Evolutionary conservation across 2,329 filamentous ascomycete genomes (phyloP), one percentile per base, ranked within the genome.

Genomic region (Aspergillus bombycis): DNA sequence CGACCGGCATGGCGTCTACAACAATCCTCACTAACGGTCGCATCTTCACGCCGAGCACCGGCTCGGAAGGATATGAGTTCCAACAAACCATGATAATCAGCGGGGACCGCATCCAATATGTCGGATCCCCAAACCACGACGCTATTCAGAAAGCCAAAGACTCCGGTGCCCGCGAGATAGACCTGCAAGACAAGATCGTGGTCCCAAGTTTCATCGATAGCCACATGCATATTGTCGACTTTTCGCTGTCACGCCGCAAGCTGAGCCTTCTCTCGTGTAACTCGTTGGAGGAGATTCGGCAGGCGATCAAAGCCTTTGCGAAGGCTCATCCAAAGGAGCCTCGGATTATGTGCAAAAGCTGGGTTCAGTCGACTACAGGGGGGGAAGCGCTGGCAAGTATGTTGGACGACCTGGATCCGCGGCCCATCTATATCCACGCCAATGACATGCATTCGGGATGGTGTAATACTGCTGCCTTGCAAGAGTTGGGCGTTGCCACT

Each of bases 371-470:
- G n/a, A 80, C 80, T 70, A 83, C 81, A 2, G 69, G 78, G 23
- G 78, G 79, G 6, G 63, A 78, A 28, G 81, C 82, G 1, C 73
- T 81, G 54, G 80, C 81, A 1, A 79, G 72, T 30, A 80, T 81
- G 77, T 66, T 85, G 30, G 82, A 84, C 65, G 82, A 81, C 65
- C 71, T 84, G 9, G 82, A 84, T 63, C 68, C 77, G 0, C 75
- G 82, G 36, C 82, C 83, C 0, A 83, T 84, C 45, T 83, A 78
- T 64, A 80, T 85, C 58, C 79, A 84, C 45, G 74, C 82, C 0
- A 82, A 82, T 53, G 82, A 84, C 61, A 70, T 84, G n/a, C 83
- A 84, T 67, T 84, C 82, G 0, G 78, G 79, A 34, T 85, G 83
- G 83, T 84, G 82, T 65, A 84, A 81, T 64, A 79, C 75, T 23